Base-by-base conservation (phyloP, 306 rosid genomes). In the Vigna radiata region DNA sequence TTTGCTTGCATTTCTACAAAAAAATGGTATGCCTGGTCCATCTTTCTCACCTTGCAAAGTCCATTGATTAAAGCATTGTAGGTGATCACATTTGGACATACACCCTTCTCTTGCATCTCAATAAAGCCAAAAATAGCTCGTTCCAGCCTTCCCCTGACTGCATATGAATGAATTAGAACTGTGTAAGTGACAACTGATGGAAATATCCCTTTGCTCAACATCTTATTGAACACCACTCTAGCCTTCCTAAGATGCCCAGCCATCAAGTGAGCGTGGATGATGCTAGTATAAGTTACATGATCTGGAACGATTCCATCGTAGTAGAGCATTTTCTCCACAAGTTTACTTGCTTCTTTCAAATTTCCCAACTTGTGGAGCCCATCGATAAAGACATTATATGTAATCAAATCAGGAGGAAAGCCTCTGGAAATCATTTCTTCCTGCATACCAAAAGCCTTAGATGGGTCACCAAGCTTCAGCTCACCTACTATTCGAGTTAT, bases 171-270 rank as follows among this genome's bases (percentile, higher is more conserved):
- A 68, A 93, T 89, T 83, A 93, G 75, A 62, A 89, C 86, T 10
- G 96, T 87, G 78, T 90, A 93, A 27, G 98, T 93, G 69, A 93
- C 93, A 72, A 93, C 91, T 1, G 98, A 86, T 67, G 94, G 98
- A 33, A 54, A 73, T 70, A 90, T 64, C 12, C 89, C 93, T 79
- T 82, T 86, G 81, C 85, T 76, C 78, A 84, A 62, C 98, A 90
- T 93, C 76, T 88, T 89, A 68, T 79, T 14, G 78, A 89, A 89
- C 74, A 84, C 31, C 78, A 63, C 78, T 80, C 86, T 86, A 53
- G 94, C 98, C 84, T 84, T 84, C 85, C 55, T 69, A 68, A 86
- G 86, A 66, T 84, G 75, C 61, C 91, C 91, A 59, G 54, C 82
- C 82, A 77, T 85, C 86, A 89, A 53, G 82, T 84, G 81, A 53